phyloP scores from a whole-genome alignment of 2,329 filamentous ascomycete genomes.

The Hymenoscyphus occultus region DNA sequence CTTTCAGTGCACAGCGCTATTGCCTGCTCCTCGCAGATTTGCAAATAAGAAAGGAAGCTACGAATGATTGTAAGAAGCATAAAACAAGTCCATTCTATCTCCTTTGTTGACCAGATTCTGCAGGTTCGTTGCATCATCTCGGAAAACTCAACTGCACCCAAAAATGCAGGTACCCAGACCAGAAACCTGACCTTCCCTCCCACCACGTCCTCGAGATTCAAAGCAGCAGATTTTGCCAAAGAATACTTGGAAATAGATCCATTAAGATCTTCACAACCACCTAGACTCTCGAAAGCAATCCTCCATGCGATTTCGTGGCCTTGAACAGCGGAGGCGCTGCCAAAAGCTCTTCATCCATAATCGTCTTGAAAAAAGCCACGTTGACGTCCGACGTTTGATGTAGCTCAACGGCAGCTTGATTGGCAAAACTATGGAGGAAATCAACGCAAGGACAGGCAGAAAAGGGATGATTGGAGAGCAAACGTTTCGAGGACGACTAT shows the following conservation, averaged over 20 bases:
- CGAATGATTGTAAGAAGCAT: not conserved
- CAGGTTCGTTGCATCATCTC: not conserved
- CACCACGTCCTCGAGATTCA: not conserved
- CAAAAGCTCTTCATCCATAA: constrained; percentile 29
- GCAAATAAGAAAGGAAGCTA: not conserved
- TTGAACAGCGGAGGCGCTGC: constrained; percentile 28
- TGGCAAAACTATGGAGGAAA: constrained; percentile 27
- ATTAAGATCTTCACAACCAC: not conserved
- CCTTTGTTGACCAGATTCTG: not conserved
- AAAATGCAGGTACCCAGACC: not conserved
- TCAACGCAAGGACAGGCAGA: not conserved
- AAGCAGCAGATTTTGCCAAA: not conserved
- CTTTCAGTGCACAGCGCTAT: not conserved
- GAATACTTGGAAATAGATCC: not conserved
- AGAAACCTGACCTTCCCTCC: not conserved
- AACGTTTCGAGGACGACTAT: constrained; percentile 35
- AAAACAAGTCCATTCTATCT: not conserved
- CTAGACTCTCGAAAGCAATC: constrained; percentile 29
- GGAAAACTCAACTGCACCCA: not conserved
- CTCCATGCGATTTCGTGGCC: constrained; percentile 28
- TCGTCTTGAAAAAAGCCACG: constrained; percentile 23
- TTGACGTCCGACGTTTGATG: constrained; percentile 29
- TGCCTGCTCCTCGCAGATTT: not conserved
- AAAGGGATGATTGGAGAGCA: not conserved
- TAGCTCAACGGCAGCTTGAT: constrained; percentile 27